Conservation (phyloP, 2,329 filamentous ascomycete genomes). For the Apiospora marii region DNA sequence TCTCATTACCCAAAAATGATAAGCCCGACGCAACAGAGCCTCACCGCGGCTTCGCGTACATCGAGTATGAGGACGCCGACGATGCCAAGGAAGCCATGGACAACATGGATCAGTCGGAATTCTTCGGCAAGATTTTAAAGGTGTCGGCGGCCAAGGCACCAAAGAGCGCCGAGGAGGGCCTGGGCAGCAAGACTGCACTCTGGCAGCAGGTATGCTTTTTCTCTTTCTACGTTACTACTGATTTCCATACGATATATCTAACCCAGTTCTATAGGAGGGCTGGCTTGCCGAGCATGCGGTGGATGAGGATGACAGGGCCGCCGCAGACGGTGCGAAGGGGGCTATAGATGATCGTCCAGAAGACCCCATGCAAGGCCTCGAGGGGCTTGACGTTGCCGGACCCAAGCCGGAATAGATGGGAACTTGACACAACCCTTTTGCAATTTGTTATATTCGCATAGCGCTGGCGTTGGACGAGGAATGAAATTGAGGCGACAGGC, state of each 20-base stretch:
- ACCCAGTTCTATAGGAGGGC: conserved; percentile 71
- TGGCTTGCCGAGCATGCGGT: conserved; percentile 91
- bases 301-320: conserved; percentile 77
- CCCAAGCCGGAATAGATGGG: conserved; percentile 74
- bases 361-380: conserved; percentile 95
- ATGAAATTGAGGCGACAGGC: conserved; percentile 27
- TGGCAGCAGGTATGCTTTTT: conserved; percentile 87
- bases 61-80: conserved; percentile 86
- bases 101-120: conserved; percentile 98
- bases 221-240: conserved; percentile 24
- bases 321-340: conserved; percentile 60
- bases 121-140: conserved; percentile 91
- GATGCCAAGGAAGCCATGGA: conserved; percentile 96
- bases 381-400: conserved; percentile 92
- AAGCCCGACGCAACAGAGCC: conserved; percentile 77
- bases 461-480: conserved; percentile 42
- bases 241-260: conserved; percentile 27
- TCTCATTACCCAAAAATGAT: conserved; percentile 89
- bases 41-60: conserved; percentile 90
- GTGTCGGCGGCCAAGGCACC: conserved; percentile 92
- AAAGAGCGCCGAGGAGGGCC: conserved; percentile 84
- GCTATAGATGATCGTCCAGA: conserved; percentile 63
- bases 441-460: conserved; percentile 36
- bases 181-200: conserved; percentile 92
- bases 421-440: conserved; percentile 22